Base-by-base conservation (phyloP, 2,329 filamentous ascomycete genomes). In the Nigrospora osmanthi region DNA sequence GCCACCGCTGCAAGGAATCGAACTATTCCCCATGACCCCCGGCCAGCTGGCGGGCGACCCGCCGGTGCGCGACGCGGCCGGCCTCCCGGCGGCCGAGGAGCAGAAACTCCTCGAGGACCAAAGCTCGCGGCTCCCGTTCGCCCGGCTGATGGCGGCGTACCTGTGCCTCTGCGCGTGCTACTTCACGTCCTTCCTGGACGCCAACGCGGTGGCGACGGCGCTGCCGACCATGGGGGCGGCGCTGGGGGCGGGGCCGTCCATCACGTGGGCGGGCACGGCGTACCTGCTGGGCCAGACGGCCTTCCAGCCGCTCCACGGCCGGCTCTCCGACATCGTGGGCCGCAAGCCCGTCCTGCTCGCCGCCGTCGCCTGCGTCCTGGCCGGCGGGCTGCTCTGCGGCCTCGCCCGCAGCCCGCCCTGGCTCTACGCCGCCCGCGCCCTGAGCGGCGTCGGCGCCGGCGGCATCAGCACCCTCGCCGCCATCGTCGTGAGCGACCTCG, bases 201-300 rank as follows among this genome's bases (percentile, higher is more conserved):
- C 35, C n/a, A 38, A 16, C 15, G n/a, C 35, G 35, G 35, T 14
- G 35, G 23, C 23, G 23, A 28, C 23, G 23, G 23, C 23, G 23
- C 23, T 28, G 23, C 23, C 23, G 23, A 10, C 23, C 6, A 6
- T 28, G 23, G 23, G 6, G 5, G 23, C 6, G 5, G 23, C 23
- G 23, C 23, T 28, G 5, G 23, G 23, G 5, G 23, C 23, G 5
- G 23, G 23, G 23, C 23, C 23, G 5, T 28, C 23, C 23, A 28
- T 28, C 23, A 28, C 23, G 5, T 87, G 83, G 84, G 75, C 80
- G 12, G 83, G 83, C 2, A 87, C 83, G 5, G 80, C 78, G 13
- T 88, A 85, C 51, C 67, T 88, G 6, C 71, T 88, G 7, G 77
- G 81, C 3, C 80, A 76, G 46, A 80, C 83, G 1, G 74, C 81